Conservation (phyloP, 2,329 filamentous ascomycete genomes). For the Ophiocordyceps robertsii region DNA sequence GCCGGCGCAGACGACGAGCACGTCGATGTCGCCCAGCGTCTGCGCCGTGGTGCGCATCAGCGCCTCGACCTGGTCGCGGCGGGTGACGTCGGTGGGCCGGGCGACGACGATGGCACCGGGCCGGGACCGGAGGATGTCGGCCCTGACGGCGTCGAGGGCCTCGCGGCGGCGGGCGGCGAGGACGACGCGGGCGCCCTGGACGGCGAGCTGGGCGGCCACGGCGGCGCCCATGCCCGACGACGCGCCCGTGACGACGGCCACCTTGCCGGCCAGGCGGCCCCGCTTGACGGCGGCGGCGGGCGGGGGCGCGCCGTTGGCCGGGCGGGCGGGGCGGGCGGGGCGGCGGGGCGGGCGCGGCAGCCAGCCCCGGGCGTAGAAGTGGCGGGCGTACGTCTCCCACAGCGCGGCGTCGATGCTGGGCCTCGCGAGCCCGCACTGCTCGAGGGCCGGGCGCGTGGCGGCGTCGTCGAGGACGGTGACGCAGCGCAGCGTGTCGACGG, state of each 20-base stretch:
- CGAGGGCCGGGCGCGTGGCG: constrained; percentile 47
- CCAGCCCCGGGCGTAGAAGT: constrained; percentile 74
- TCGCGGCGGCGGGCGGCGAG: constrained; percentile 59
- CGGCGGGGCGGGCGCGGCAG: constrained; percentile 47
- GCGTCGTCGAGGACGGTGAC: constrained; percentile 64
- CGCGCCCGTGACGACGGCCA: constrained; percentile 67
- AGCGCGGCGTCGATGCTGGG: constrained; percentile 56
- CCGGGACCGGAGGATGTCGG: constrained; percentile 30
- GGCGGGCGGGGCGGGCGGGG: too few species aligned
- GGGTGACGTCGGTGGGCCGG: constrained; percentile 60
- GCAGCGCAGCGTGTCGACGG: constrained; percentile 53
- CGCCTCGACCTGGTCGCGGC: constrained; percentile 49
- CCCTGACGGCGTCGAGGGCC: constrained; percentile 54
- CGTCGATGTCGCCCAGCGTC: constrained; percentile 59
- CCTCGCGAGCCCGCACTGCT: constrained; percentile 39
- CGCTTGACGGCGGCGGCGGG: constrained; percentile 13
- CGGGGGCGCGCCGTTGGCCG: constrained; percentile 14
- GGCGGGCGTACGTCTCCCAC: constrained; percentile 66
- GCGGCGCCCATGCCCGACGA: constrained; percentile 71
- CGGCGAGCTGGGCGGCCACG: constrained; percentile 53
- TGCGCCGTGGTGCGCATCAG: constrained; percentile 46
- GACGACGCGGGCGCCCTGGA: constrained; percentile 58
- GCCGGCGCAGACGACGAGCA: constrained; percentile 67
- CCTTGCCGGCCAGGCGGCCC: constrained; percentile 52
- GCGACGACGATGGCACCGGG: constrained; percentile 52